Evolutionary conservation across 306 rosid genomes (phyloP).

Genomic region (Medicago ruthenica): DNA sequence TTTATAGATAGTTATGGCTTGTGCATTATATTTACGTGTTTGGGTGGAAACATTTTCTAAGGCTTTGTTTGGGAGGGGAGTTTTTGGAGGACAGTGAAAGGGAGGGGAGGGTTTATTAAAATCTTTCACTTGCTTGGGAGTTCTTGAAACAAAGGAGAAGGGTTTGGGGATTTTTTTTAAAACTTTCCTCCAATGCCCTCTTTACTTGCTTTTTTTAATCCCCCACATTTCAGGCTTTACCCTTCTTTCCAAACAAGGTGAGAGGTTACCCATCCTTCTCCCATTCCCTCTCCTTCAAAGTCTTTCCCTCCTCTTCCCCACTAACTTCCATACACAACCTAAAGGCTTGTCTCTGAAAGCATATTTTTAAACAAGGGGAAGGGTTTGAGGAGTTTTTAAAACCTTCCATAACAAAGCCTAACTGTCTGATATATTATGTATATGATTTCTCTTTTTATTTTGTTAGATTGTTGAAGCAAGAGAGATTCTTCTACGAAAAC

Average conservation of each 20-base stretch:
- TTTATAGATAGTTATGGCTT: slow-evolving; percentile 14
- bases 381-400: background rate
- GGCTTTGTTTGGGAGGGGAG: slow-evolving; percentile 12
- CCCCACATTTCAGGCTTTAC: background rate
- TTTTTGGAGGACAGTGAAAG: background rate
- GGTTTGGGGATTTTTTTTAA: background rate
- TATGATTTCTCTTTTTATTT: slow-evolving; percentile 12
- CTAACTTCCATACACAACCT: background rate
- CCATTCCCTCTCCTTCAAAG: background rate
- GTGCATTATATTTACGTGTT: slow-evolving; percentile 8
- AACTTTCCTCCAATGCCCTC: background rate
- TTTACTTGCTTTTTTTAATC: background rate
- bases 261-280: background rate
- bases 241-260: background rate
- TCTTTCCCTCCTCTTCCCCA: background rate
- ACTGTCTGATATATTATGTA: slow-evolving; percentile 9
- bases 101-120: background rate
- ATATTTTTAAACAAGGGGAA: background rate
- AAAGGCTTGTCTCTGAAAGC: background rate
- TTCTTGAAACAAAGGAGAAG: background rate
- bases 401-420: background rate
- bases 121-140: background rate
- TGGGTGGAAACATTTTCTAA: slow-evolving; percentile 12
- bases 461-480: slow-evolving; percentile 83
- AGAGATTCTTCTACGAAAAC: slow-evolving; percentile 60